A percentile compares a stretch with the other conserved stretches of the same genome.
phyloP scores from a whole-genome alignment of 2,329 filamentous ascomycete species.

The Cladobotryum protrusum region DNA sequence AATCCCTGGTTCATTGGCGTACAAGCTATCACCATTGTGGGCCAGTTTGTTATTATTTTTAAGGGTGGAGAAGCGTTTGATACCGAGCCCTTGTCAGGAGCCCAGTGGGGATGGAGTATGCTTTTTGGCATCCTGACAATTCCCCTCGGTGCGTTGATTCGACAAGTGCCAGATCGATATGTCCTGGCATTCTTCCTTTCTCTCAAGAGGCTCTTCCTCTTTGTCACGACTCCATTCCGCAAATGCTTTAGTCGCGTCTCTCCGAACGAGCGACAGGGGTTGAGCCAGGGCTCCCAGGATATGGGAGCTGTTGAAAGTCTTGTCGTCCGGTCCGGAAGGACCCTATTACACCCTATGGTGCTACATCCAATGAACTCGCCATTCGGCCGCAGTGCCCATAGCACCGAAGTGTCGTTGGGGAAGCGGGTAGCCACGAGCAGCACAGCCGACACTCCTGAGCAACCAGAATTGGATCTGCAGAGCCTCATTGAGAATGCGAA shows the following conservation, averaged over 20 bases:
- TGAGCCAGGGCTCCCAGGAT: slow-evolving; percentile 17
- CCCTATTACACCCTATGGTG: neutral
- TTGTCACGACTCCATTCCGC: slow-evolving; percentile 17
- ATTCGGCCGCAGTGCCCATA: neutral
- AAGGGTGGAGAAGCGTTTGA: slow-evolving; percentile 63
- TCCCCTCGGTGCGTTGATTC: slow-evolving; percentile 47
- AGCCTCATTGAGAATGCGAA: slow-evolving; percentile 28
- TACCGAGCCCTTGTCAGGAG: slow-evolving; percentile 52
- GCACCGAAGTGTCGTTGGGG: neutral
- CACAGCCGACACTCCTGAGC: slow-evolving; percentile 3
- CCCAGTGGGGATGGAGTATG: slow-evolving; percentile 65
- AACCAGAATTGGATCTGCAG: slow-evolving; percentile 23
- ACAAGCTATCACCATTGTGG: slow-evolving; percentile 59
- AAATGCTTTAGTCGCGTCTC: slow-evolving; percentile 17
- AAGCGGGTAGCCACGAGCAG: neutral
- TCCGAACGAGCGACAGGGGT: slow-evolving; percentile 18
- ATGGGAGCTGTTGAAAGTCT: slow-evolving; percentile 21
- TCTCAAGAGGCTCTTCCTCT: slow-evolving; percentile 15
- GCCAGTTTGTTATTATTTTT: slow-evolving; percentile 67
- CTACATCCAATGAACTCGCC: neutral
- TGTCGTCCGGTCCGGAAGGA: neutral
- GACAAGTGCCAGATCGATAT: slow-evolving; percentile 33
- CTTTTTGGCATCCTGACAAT: slow-evolving; percentile 61
- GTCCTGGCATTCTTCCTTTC: slow-evolving; percentile 24
- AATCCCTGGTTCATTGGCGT: slow-evolving; percentile 75